phyloP scores from a whole-genome alignment of 345 rosid species.

The Eucalyptus lansdowneana region DNA sequence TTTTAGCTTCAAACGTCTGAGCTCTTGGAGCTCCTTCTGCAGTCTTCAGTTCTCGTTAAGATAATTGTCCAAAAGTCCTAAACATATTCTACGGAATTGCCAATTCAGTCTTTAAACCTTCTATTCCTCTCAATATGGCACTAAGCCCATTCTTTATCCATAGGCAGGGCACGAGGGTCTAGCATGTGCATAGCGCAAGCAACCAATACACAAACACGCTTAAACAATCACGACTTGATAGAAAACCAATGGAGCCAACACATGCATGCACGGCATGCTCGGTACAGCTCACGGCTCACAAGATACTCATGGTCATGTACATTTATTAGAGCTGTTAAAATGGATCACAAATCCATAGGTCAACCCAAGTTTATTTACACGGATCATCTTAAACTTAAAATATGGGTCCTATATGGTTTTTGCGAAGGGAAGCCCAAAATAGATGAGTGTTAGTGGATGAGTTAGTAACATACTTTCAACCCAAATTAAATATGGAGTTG shows the following conservation, averaged over 20 bases:
- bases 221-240: neutral
- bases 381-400: neutral
- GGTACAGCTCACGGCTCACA: neutral
- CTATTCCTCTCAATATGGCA: too few relatives aligned
- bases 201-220: neutral
- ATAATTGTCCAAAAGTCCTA: neutral
- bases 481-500: too few relatives aligned
- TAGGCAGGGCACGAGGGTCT: fast-evolving
- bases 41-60: fast-evolving
- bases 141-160: neutral
- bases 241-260: neutral
- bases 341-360: neutral
- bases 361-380: neutral
- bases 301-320: neutral
- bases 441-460: too few relatives aligned
- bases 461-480: too few relatives aligned
- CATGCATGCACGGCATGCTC: neutral
- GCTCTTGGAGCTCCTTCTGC: neutral
- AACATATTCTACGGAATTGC: fast-evolving
- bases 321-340: neutral
- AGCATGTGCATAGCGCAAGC: neutral
- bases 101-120: neutral
- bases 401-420: neutral
- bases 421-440: neutral
- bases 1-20: neutral